Evolutionary conservation across 2,329 filamentous ascomycete species (phyloP).

Genomic region (Xylaria digitata): DNA sequence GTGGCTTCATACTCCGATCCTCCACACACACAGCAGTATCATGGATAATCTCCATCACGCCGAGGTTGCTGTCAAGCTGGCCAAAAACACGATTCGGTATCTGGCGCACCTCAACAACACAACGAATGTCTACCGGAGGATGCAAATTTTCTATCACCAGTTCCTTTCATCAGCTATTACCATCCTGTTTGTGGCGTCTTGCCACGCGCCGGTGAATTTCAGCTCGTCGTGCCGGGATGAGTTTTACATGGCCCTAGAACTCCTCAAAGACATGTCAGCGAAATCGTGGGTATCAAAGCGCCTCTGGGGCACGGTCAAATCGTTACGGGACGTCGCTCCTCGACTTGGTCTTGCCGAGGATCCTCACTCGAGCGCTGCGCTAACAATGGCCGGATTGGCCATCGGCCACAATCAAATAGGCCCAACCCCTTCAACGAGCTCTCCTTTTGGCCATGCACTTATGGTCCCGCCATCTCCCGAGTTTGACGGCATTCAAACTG

Average conservation of each 20-base stretch:
- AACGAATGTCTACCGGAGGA: slow-evolving; percentile 75
- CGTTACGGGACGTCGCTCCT: slow-evolving; percentile 77
- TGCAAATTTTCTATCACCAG: slow-evolving; percentile 84
- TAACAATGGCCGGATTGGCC: slow-evolving; percentile 68
- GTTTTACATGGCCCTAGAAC: slow-evolving; percentile 81
- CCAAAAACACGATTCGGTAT: slow-evolving; percentile 80
- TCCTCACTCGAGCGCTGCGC: slow-evolving; percentile 62
- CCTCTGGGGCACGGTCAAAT: slow-evolving; percentile 77
- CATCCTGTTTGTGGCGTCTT: slow-evolving; percentile 80
- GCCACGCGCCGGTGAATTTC: slow-evolving; percentile 79
- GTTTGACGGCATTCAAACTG: slow-evolving; percentile 53
- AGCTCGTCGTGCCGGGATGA: slow-evolving; percentile 75
- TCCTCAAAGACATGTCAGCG: slow-evolving; percentile 77
- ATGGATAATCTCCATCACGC: slow-evolving; percentile 79
- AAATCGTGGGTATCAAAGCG: slow-evolving; percentile 78
- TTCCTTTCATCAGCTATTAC: slow-evolving; percentile 81
- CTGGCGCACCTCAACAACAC: slow-evolving; percentile 77
- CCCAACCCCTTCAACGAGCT: slow-evolving; percentile 33
- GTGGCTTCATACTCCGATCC: slow-evolving; percentile 85
- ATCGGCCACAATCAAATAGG: slow-evolving; percentile 54
- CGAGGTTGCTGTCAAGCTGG: slow-evolving; percentile 77
- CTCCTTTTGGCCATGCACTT: slow-evolving; percentile 38
- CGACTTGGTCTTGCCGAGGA: slow-evolving; percentile 72
- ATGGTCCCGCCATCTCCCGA: slow-evolving; percentile 37
- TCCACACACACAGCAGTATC: slow-evolving; percentile 87